Evolutionary conservation across 768 basidiomycete genomes (phyloP), one percentile per base, ranked within the genome.

Genomic region (Leucogyrophana mollusca): DNA sequence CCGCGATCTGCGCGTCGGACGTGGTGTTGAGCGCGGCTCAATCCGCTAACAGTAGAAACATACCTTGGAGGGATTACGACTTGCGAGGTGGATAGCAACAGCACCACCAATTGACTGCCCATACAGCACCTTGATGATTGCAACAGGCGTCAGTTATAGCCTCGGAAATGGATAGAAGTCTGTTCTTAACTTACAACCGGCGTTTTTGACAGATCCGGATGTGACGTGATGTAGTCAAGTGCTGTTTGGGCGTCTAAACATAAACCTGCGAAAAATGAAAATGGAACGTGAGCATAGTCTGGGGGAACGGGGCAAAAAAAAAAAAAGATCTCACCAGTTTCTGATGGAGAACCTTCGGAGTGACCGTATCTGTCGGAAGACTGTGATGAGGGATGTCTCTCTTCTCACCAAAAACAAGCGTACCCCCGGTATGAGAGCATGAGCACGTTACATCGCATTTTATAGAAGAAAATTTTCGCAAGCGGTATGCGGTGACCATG

Each of bases 381-480:
- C 18, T n/a, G 13, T 30, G 27, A 13, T 30, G 13, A 30, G 27
- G 13, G 6, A 30, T 30, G 27, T 30, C 27, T 30, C n/a, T 37
- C n/a, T 16, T 9, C 6, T 16, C 7, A 24, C 16, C n/a, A 33
- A 22, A 16, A 21, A 17, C 18, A 40, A 14, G 65, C 83, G 47
- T 56, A 90, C 88, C 94, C 94, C 58, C 95, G 72, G 61, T 99
- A 99, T 39, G 89, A 93, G 49, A 95, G 69, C 86, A 97, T 92
- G 33, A 98, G 70, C 3, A 96, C 92, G 60, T 98, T 97, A 64
- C 93, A 96, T 13, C 90, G 76, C 81, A 92, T 83, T 58, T 81
- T 80, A 38, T 80, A 67, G 59, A 78, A 90, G 60, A 97, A 95
- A 25, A 91, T 78, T 40, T 79, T 78, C 0, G 89, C 94, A 21